Percentiles rank a stretch among this genome's conserved stretches.
Conservation (phyloP, 495 filamentous ascomycete species). For the Cetradonia linearis region DNA sequence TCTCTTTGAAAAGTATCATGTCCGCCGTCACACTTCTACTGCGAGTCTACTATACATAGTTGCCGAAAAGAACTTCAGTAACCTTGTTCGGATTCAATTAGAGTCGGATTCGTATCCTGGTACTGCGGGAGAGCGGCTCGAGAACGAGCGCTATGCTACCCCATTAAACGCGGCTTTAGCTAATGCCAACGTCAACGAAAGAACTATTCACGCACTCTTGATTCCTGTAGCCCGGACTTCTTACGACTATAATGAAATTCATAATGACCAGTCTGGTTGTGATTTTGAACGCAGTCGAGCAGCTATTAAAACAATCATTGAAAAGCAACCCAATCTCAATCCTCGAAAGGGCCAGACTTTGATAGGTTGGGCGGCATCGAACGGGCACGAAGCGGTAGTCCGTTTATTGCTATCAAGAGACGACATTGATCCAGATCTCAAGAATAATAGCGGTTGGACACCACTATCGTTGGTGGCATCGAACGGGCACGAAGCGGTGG, state of each 20-base stretch:
- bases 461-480: constrained; percentile 1
- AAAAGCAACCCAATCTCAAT: not conserved
- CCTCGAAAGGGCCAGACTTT: constrained; percentile 2
- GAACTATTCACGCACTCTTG: not conserved
- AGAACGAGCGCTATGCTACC: not conserved
- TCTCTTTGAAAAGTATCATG: constrained; percentile 28
- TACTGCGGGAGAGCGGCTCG: not conserved
- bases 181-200: not conserved
- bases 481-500: constrained; percentile 23
- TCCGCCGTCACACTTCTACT: constrained; percentile 27
- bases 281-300: not conserved
- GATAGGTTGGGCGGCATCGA: not conserved
- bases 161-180: not conserved
- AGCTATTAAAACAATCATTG: not conserved
- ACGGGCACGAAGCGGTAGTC: not conserved
- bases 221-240: not conserved
- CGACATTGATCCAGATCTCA: not conserved
- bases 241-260: not conserved
- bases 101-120: not conserved
- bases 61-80: constrained; percentile 33
- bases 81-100: constrained; percentile 29
- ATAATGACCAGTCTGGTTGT: not conserved
- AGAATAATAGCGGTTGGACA: not conserved
- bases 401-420: not conserved
- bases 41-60: constrained; percentile 40